Base-by-base conservation (phyloP, 2,329 filamentous ascomycete genomes). In the Mycogone perniciosa region DNA sequence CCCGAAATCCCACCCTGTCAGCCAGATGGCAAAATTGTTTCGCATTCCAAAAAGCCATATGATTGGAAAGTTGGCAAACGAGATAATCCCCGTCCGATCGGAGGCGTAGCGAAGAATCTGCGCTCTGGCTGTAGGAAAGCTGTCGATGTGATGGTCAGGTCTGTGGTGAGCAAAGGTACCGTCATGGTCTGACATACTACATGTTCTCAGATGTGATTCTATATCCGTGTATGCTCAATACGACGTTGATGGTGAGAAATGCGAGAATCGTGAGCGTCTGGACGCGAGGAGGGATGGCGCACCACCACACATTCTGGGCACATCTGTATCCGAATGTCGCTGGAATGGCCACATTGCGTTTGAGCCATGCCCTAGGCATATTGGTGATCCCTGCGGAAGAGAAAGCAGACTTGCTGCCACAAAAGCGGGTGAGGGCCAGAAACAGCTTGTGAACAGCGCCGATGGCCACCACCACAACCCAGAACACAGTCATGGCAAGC, bases 1-100 rank as follows among this genome's bases (percentile, higher is more conserved):
- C 2, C 75, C 74, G 61, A 84, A 86, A 8, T 79, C 81, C 83
- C 84, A 88, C 0, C 84, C 84, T 0, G 85, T 87, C 0, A 82
- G 61, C 80, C 80, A 85, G 49, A 86, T 69, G 11, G 86, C 72
- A 0, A 82, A 59, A 46, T 88, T 86, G 54, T 88, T 88, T 7
- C 85, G 72, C 60, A 80, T 79, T 0, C 78, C 80, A 56, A 88
- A 87, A 0, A 87, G 64, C 82, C 82, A 86, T 0, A 86, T 67
- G 2, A 85, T 59, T 0, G 82, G 80, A 6, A 87, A 73, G 55
- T 85, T 85, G 4, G 78, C 79, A 56, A 83, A 79, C 0, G 81
- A 78, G 27, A 88, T 72, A 31, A 84, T 76, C 0, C 84, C 83
- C 0, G 82, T 83, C 7, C 84, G 75, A 54, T 86, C 82, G 0